Conservation (phyloP, 805 yeast species). For the Metschnikowia kunwiensis region DNA sequence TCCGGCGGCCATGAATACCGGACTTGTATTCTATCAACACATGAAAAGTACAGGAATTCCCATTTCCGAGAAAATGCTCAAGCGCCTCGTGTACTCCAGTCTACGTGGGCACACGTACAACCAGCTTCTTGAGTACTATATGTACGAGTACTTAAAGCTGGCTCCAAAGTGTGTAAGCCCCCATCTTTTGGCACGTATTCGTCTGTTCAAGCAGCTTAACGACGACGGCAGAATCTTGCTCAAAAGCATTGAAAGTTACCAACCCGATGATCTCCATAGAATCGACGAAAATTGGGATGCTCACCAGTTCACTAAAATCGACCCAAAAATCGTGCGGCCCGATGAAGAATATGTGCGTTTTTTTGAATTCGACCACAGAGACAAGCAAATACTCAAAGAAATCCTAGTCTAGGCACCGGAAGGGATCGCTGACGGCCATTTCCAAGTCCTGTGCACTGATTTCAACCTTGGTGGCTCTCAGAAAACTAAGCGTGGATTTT, state of each 20-base stretch:
- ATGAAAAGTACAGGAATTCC: slow-evolving; percentile 12
- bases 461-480: slow-evolving; percentile 27
- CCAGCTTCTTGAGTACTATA: slow-evolving; percentile 12
- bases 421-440: slow-evolving; percentile 27
- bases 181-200: slow-evolving; percentile 6
- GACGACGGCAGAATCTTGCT: slow-evolving; percentile 6
- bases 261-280: not conserved
- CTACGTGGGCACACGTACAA: slow-evolving; percentile 10
- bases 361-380: slow-evolving; percentile 23
- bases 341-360: slow-evolving; percentile 21
- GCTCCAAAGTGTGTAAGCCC: slow-evolving; percentile 1
- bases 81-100: slow-evolving; percentile 20
- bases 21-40: slow-evolving; percentile 24
- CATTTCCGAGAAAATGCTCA: slow-evolving; percentile 20
- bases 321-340: slow-evolving; percentile 4
- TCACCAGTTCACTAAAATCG: slow-evolving; percentile 1
- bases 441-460: slow-evolving; percentile 38
- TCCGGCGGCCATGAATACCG: slow-evolving; percentile 26
- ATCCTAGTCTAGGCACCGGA: slow-evolving; percentile 5
- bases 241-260: slow-evolving; percentile 2
- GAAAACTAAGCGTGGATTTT: slow-evolving; percentile 10
- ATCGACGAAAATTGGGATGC: slow-evolving; percentile 6
- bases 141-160: slow-evolving; percentile 8
- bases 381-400: slow-evolving; percentile 9
- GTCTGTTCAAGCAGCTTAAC: slow-evolving; percentile 3